A percentile compares a stretch with the other conserved stretches of the same genome.
phyloP scores from a whole-genome alignment of 768 basidiomycete species.

The Kwoniella heveanensis region DNA sequence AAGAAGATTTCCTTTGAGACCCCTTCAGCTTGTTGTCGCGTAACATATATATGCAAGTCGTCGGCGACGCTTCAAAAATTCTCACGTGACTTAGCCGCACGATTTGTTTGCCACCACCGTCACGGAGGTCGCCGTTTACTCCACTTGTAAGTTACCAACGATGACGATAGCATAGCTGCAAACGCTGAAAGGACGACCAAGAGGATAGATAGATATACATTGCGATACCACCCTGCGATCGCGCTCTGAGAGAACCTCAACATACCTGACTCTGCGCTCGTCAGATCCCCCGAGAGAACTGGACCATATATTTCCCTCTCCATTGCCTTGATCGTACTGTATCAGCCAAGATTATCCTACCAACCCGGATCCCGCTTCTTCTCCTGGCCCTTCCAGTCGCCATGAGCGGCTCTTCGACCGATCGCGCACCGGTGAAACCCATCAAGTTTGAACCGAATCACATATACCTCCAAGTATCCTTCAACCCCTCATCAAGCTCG shows the following conservation, averaged over 20 bases:
- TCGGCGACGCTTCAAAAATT: conserved; percentile 20
- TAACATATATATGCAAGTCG: neutral
- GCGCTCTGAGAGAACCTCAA: no score
- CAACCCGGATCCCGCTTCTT: neutral
- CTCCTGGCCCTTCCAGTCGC: neutral
- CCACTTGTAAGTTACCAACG: no score
- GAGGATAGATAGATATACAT: no score
- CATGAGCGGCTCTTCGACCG: neutral
- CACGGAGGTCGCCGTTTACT: neutral
- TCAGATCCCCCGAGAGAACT: no score
- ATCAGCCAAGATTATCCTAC: conserved; percentile 2
- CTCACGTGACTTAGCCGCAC: conserved; percentile 21
- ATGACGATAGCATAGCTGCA: no score
- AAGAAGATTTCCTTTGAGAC: conserved; percentile 5
- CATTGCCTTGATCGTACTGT: no score
- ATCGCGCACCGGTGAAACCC: conserved; percentile 32
- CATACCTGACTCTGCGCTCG: no score
- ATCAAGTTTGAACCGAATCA: conserved; percentile 32
- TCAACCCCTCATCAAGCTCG: conserved; percentile 13
- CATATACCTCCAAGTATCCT: conserved; percentile 40
- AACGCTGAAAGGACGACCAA: no score
- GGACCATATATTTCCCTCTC: no score
- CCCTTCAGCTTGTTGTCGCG: neutral
- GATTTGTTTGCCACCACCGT: neutral
- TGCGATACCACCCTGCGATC: no score